phyloP scores from a whole-genome alignment of 1,139 yeast genomes.

The Scheffersomyces cryptocercus region DNA sequence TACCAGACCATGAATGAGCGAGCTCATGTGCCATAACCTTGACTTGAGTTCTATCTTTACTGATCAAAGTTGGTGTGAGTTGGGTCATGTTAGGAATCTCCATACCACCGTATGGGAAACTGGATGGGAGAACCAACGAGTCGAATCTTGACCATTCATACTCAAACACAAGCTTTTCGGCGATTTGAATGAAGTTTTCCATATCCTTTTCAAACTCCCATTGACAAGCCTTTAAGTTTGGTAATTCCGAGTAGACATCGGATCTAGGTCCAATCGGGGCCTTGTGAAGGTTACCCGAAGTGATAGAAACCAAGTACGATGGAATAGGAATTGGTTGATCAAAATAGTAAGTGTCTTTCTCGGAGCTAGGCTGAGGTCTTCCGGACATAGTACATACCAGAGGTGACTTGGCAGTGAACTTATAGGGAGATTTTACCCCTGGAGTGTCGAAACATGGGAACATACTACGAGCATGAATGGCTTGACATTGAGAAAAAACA shows the following conservation, averaged over 20 bases:
- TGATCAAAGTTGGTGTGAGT: slow-evolving; percentile 37
- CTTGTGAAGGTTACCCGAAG: slow-evolving; percentile 32
- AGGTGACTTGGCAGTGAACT: slow-evolving; percentile 32
- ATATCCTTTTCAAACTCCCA: slow-evolving; percentile 41
- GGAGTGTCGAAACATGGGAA: slow-evolving; percentile 50
- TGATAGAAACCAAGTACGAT: slow-evolving; percentile 35
- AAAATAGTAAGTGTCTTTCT: slow-evolving; percentile 19
- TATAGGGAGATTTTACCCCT: slow-evolving; percentile 35
- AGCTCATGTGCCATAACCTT: slow-evolving; percentile 41
- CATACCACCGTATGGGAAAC: slow-evolving; percentile 44
- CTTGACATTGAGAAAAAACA: slow-evolving; percentile 45
- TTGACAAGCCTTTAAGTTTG: slow-evolving; percentile 27
- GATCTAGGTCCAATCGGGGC: slow-evolving; percentile 40
- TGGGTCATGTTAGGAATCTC: slow-evolving; percentile 41
- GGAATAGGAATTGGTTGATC: slow-evolving; percentile 40
- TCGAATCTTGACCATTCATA: slow-evolving; percentile 39
- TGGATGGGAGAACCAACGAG: slow-evolving; percentile 33
- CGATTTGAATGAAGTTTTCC: slow-evolving; percentile 35
- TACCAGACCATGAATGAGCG: slow-evolving; percentile 43
- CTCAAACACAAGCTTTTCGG: slow-evolving; percentile 32
- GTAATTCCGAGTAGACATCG: slow-evolving; percentile 29
- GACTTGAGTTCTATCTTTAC: slow-evolving; percentile 36
- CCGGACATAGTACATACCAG: slow-evolving; percentile 40
- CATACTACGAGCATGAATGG: slow-evolving; percentile 44
- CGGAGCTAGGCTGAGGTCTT: slow-evolving; percentile 19